Percentiles rank a stretch among this genome's conserved stretches.
Conservation (phyloP, 306 rosid species). For the Canavalia ensiformis region DNA sequence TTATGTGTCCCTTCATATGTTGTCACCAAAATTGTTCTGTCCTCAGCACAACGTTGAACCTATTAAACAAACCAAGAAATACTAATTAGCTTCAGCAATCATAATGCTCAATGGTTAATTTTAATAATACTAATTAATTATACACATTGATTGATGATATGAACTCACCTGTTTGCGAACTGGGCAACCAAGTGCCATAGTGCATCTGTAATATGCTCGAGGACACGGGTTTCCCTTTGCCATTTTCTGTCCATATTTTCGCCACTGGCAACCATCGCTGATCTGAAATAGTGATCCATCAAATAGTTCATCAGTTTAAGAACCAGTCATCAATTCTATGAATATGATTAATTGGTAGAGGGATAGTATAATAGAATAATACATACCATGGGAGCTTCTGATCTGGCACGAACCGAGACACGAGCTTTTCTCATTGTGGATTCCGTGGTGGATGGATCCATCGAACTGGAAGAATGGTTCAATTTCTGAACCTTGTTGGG, state of each 20-base stretch:
- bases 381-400: slow-evolving; percentile 93
- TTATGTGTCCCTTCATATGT: slow-evolving; percentile 97
- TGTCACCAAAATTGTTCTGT: slow-evolving; percentile 78
- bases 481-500: slow-evolving; percentile 68
- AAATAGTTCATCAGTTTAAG: not conserved
- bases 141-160: not conserved
- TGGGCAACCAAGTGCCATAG: slow-evolving; percentile 97
- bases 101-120: not conserved
- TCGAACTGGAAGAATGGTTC: slow-evolving; percentile 45
- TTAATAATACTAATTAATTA: not conserved
- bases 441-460: slow-evolving; percentile 72
- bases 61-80: slow-evolving; percentile 37
- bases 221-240: slow-evolving; percentile 99
- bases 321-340: no score
- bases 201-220: slow-evolving; percentile 92
- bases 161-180: slow-evolving; percentile 94
- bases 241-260: slow-evolving; percentile 97
- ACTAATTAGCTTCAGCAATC: slow-evolving; percentile 7
- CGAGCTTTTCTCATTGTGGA: slow-evolving; percentile 99
- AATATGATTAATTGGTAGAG: not conserved
- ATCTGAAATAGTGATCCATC: slow-evolving; percentile 59
- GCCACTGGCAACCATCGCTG: slow-evolving; percentile 98
- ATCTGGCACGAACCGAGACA: slow-evolving; percentile 94
- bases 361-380: not conserved
- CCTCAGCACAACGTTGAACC: slow-evolving; percentile 99